phyloP scores from a whole-genome alignment of 495 filamentous ascomycete genomes.

The Halenospora varia region DNA sequence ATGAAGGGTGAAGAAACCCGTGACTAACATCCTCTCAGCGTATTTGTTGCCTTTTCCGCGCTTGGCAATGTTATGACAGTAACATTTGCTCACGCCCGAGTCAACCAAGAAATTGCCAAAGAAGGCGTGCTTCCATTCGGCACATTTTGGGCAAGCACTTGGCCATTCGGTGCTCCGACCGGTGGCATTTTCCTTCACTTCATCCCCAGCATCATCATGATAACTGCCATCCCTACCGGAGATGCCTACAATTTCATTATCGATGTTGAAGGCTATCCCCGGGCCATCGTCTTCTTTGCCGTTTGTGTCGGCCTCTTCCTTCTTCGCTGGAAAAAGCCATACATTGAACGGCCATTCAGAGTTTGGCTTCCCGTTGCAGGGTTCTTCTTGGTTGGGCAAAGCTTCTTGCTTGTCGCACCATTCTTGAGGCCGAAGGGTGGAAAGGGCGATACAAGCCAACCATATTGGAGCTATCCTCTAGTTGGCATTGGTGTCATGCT shows the following conservation, averaged over 20 bases:
- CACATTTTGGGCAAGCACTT: constrained; percentile 55
- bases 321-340: constrained; percentile 55
- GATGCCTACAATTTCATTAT: constrained; percentile 72
- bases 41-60: constrained; percentile 63
- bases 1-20: no score
- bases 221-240: constrained; percentile 56
- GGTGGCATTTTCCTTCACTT: constrained; percentile 66
- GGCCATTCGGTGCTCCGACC: constrained; percentile 63
- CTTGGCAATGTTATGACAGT: constrained; percentile 77
- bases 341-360: constrained; percentile 63
- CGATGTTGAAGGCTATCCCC: constrained; percentile 68
- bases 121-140: constrained; percentile 64
- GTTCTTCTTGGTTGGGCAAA: no score
- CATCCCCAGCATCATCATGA: constrained; percentile 62
- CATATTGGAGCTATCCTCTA: no score
- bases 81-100: constrained; percentile 59
- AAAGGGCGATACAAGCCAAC: no score
- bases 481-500: no score
- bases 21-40: no score
- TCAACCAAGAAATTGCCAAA: constrained; percentile 46
- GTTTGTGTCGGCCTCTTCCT: constrained; percentile 56
- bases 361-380: constrained; percentile 65
- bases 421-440: no score
- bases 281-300: constrained; percentile 56
- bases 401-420: no score